These are phyloP conservation scores for Saitoella complicata DNA, from an alignment of 805 yeast species.

Conservation along the genomic window DNA sequence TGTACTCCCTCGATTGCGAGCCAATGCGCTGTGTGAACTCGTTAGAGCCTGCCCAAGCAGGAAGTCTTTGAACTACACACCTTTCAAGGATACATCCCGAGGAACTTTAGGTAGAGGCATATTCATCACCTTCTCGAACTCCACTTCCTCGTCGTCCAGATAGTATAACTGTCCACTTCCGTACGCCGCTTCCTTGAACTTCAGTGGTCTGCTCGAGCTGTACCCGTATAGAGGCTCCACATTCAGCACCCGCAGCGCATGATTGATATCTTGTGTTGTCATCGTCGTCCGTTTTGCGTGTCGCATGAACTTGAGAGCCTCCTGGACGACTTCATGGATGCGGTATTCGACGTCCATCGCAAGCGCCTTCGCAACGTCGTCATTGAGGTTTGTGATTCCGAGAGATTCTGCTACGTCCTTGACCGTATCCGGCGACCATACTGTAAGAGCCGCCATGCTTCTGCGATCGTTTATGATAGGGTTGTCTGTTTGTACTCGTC, in stretches of 20 bases:
- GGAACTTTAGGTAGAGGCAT: conserved; percentile 94
- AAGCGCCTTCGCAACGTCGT: conserved; percentile 81
- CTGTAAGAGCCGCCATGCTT: conserved; percentile 25
- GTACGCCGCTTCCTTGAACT: conserved; percentile 74
- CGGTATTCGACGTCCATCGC: conserved; percentile 99
- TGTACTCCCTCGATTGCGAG: conserved; percentile 97
- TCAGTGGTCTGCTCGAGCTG: conserved; percentile 38
- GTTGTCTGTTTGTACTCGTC: no score
- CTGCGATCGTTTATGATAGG: no score
- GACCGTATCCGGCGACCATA: conserved; percentile 97
- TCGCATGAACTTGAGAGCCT: conserved; percentile 89
- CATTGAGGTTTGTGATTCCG: conserved; percentile 60
- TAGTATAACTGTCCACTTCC: conserved; percentile 90
- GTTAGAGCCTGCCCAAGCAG: not conserved
- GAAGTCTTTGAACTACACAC: conserved; percentile 29
- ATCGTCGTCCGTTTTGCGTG: conserved; percentile 75
- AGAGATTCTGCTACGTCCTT: conserved; percentile 87
- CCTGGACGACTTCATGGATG: conserved; percentile 86
- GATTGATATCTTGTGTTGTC: conserved; percentile 63
- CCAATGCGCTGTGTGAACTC: conserved; percentile 35
- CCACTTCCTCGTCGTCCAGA: conserved; percentile 80
- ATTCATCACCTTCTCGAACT: conserved; percentile 81
- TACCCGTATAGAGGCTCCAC: conserved; percentile 46
- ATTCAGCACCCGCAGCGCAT: conserved; percentile 70
- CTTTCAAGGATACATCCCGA: conserved; percentile 77